phyloP scores from a whole-genome alignment of 345 rosid species.

The Hirschfeldia incana region DNA sequence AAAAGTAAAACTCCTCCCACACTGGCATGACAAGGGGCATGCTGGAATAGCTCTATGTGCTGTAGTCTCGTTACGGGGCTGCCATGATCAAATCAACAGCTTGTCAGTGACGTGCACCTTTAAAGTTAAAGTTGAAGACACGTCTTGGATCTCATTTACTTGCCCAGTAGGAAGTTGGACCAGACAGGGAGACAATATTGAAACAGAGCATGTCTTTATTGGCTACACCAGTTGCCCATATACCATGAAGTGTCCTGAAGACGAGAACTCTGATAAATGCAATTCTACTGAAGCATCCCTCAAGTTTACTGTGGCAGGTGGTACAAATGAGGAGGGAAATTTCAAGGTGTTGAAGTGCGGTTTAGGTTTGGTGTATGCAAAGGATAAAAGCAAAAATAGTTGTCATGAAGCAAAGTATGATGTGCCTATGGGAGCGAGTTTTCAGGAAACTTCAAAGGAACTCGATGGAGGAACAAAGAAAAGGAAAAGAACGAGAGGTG shows the following conservation, averaged over 20 bases:
- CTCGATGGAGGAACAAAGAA: neutral
- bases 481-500: neutral
- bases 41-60: too few relatives aligned
- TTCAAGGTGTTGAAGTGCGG: constrained; percentile 25
- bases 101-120: constrained; percentile 22
- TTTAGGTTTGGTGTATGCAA: constrained; percentile 28
- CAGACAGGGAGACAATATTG: too few relatives aligned
- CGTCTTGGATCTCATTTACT: neutral
- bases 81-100: neutral
- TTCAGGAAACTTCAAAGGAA: too few relatives aligned
- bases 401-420: constrained; percentile 5
- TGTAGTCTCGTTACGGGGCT: neutral
- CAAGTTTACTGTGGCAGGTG: constrained; percentile 4
- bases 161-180: too few relatives aligned
- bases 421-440: too few relatives aligned
- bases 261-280: constrained; percentile 1
- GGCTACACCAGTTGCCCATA: constrained; percentile 18
- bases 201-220: too few relatives aligned
- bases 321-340: neutral
- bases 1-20: neutral
- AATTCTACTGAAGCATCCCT: too few relatives aligned
- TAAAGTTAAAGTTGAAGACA: neutral
- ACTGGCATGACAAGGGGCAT: neutral
- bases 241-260: constrained; percentile 6
- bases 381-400: constrained; percentile 5